A percentile compares a stretch with the other conserved stretches of the same genome.
Evolutionary conservation across 306 rosid species (phyloP).

Genomic region (Coriaria nepalensis): DNA sequence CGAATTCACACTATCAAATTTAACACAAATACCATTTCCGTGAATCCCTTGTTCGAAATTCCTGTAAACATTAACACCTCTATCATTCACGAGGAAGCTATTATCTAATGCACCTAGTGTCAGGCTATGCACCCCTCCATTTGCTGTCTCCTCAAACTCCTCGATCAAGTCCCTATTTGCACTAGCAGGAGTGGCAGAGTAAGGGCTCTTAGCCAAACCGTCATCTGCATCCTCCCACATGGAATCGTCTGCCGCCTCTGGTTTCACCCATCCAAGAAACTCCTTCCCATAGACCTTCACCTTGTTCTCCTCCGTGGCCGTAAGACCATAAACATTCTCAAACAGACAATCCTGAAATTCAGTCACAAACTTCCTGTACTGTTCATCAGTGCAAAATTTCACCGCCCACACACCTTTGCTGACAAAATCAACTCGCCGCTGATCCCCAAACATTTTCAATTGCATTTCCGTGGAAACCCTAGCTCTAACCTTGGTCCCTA

Average conservation of each 20-base stretch:
- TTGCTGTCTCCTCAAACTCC: slow-evolving; percentile 80
- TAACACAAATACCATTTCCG: slow-evolving; percentile 65
- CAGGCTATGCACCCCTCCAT: slow-evolving; percentile 75
- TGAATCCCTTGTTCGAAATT: slow-evolving; percentile 62
- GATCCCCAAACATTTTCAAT: slow-evolving; percentile 81
- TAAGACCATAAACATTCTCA: slow-evolving; percentile 52
- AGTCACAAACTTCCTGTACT: slow-evolving; percentile 49
- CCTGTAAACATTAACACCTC: slow-evolving; percentile 65
- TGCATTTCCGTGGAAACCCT: slow-evolving; percentile 72
- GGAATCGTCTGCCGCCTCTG: slow-evolving; percentile 73
- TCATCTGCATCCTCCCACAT: slow-evolving; percentile 71
- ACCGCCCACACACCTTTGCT: slow-evolving; percentile 74
- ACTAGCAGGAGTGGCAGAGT: slow-evolving; percentile 21
- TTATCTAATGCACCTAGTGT: slow-evolving; percentile 70
- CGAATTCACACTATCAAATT: slow-evolving; percentile 27
- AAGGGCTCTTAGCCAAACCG: slow-evolving; percentile 19
- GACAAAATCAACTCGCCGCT: slow-evolving; percentile 76
- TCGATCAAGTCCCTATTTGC: slow-evolving; percentile 40
- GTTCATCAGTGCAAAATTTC: slow-evolving; percentile 53
- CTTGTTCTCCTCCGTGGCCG: slow-evolving; percentile 67
- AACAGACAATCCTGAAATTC: slow-evolving; percentile 65
- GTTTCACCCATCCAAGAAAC: slow-evolving; percentile 81
- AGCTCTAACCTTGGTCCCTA: slow-evolving; percentile 53
- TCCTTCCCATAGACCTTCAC: slow-evolving; percentile 74
- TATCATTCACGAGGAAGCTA: slow-evolving; percentile 63